Base-by-base conservation (phyloP, 768 basidiomycete genomes). In the Hygrophorus pudorinus region DNA sequence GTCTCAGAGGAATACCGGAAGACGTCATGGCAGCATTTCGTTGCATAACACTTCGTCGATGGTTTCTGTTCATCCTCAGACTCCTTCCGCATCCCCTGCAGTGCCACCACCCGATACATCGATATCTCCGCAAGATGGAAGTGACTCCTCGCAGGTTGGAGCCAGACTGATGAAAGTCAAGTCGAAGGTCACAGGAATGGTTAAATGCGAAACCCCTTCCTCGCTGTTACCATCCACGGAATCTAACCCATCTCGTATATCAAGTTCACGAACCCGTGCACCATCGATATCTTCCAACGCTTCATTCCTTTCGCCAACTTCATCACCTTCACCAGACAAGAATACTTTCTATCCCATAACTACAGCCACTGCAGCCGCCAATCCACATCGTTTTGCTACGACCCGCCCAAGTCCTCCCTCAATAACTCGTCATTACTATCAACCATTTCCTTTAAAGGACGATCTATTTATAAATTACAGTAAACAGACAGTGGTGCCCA, bases 151-250 rank as follows among this genome's bases (percentile, higher is more conserved):
- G 2, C 64, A 31, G 12, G 35, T 29, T 17, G 37, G 28, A 27
- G 2, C 32, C 1, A 16, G 61, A 2, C 48, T 62, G 1, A 52
- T 62, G 28, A 68, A 65, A 54, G 71, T 86, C 49, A 83, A 73
- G 59, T 74, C 83, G 14, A 85, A 76, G 54, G 67, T 85, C 18
- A 72, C 80, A 0, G 59, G 63, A 30, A 49, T 77, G 35, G 72
- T 67, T 16, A 76, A 69, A 49, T 49, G 59, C 29, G 46, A 42
- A 20, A 47, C 51, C 4, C 41, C 52, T 18, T 48, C 57, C 3
- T 43, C 51, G 5, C 47, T 57, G 34, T 49, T 56, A 9, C 30
- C 48, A 34, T 50, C 51, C 27, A 49, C 58, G 8, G 50, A 59
- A 8, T 52, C 56, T 33, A 59, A 61, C 6, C 53, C 57, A 21